Evolutionary conservation across 371 early-diverging fungal species (phyloP).

Genomic region (Neoconidiobolus thromboides): DNA sequence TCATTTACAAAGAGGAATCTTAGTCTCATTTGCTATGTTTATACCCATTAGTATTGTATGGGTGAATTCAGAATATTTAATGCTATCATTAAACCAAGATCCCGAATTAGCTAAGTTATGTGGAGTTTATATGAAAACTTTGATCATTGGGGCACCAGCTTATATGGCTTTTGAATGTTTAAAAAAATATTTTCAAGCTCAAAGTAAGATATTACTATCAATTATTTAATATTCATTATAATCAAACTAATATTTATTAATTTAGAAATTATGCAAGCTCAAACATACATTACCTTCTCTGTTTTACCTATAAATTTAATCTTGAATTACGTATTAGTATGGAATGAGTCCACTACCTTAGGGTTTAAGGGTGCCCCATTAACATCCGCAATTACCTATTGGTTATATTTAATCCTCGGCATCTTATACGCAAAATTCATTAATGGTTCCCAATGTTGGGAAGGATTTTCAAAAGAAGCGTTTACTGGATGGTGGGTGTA

Average conservation of each 20-base stretch:
- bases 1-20: conserved; percentile 60
- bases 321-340: conserved; percentile 54
- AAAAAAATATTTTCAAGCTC: conserved; percentile 61
- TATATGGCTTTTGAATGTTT: conserved; percentile 57
- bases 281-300: conserved; percentile 43
- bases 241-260: neutral
- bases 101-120: conserved; percentile 20
- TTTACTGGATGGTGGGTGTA: conserved; percentile 41
- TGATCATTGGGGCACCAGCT: conserved; percentile 53
- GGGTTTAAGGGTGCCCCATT: conserved; percentile 75
- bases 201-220: conserved; percentile 22
- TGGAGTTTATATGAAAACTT: conserved; percentile 39
- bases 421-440: conserved; percentile 39
- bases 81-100: conserved; percentile 30
- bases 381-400: conserved; percentile 54
- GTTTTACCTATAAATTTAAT: conserved; percentile 53
- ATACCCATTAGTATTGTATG: conserved; percentile 54
- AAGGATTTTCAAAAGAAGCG: conserved; percentile 60
- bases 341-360: conserved; percentile 31
- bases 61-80: conserved; percentile 40
- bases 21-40: conserved; percentile 38
- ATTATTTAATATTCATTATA: neutral
- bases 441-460: conserved; percentile 55
- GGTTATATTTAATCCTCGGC: conserved; percentile 36
- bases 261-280: conserved; percentile 52